A percentile compares a stretch with the other conserved stretches of the same genome.
Conservation (phyloP, 768 basidiomycete genomes). For the Cystobasidiopsis lactophilus region DNA sequence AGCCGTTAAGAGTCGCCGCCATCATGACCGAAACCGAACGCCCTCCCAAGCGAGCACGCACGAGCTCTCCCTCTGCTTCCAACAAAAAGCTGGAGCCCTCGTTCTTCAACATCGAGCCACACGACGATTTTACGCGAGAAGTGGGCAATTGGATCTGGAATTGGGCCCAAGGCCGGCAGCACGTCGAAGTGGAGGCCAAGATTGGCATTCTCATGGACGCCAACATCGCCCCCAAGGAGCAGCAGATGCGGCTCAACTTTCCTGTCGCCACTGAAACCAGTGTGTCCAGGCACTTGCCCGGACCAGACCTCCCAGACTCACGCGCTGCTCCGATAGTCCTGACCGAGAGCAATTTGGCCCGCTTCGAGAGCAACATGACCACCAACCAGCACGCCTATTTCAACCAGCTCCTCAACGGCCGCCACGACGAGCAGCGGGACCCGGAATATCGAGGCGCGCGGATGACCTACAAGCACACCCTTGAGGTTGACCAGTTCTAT, state of each 20-base stretch:
- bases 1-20: too few relatives aligned
- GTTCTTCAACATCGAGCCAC: conserved; percentile 68
- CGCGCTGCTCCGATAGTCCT: conserved; percentile 34
- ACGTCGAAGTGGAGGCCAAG: conserved; percentile 72
- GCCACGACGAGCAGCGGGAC: conserved; percentile 37
- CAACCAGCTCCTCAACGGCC: conserved; percentile 65
- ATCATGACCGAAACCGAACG: too few relatives aligned
- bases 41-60: too few relatives aligned
- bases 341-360: conserved; percentile 39
- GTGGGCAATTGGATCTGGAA: conserved; percentile 61
- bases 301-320: background rate
- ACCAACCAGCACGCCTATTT: conserved; percentile 65
- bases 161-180: conserved; percentile 29
- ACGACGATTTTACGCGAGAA: conserved; percentile 81
- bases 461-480: conserved; percentile 52
- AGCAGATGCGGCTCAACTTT: conserved; percentile 38
- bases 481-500: conserved; percentile 61
- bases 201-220: conserved; percentile 52
- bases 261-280: conserved; percentile 69
- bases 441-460: conserved; percentile 35
- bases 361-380: conserved; percentile 87
- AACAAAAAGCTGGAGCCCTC: too few relatives aligned
- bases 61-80: too few relatives aligned
- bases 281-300: conserved; percentile 27
- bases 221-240: conserved; percentile 8